Conservation (phyloP, 257 asterid species). For the Rhazya stricta region DNA sequence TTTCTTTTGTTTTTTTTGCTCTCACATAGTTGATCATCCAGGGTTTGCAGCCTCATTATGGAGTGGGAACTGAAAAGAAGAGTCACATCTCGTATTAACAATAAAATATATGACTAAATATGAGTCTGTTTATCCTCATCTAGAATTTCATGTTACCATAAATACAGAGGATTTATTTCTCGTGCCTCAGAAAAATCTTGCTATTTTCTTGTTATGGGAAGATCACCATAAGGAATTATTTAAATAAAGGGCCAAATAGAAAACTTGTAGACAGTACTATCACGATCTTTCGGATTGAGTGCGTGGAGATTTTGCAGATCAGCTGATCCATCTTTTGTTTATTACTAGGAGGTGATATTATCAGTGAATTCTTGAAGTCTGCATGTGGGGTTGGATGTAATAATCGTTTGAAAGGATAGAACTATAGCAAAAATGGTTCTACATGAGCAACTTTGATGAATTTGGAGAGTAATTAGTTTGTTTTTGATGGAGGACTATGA, state of each 20-base stretch:
- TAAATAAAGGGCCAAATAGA: background rate
- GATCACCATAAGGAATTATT: slow-evolving; percentile 1
- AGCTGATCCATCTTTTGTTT: background rate
- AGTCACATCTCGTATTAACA: too few relatives aligned
- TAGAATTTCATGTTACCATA: background rate
- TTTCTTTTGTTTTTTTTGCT: background rate
- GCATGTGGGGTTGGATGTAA: background rate
- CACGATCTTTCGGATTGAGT: slow-evolving; percentile 4
- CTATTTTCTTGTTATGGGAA: background rate
- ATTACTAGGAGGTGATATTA: background rate
- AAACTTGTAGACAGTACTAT: background rate
- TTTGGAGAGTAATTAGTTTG: background rate
- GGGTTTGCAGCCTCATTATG: background rate
- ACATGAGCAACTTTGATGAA: background rate
- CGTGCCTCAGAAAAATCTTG: background rate
- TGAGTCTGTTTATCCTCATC: too few relatives aligned
- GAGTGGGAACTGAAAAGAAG: too few relatives aligned
- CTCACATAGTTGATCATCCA: background rate
- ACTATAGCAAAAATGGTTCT: background rate
- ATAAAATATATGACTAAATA: too few relatives aligned
- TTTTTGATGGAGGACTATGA: background rate
- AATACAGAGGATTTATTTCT: background rate
- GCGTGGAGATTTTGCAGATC: background rate
- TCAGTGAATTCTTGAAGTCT: background rate
- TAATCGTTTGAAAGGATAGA: background rate